A percentile compares a stretch with the other conserved stretches of the same genome.
These are phyloP conservation scores for Luvunga scandens DNA, from an alignment of 345 rosid species.

Conservation along the genomic window DNA sequence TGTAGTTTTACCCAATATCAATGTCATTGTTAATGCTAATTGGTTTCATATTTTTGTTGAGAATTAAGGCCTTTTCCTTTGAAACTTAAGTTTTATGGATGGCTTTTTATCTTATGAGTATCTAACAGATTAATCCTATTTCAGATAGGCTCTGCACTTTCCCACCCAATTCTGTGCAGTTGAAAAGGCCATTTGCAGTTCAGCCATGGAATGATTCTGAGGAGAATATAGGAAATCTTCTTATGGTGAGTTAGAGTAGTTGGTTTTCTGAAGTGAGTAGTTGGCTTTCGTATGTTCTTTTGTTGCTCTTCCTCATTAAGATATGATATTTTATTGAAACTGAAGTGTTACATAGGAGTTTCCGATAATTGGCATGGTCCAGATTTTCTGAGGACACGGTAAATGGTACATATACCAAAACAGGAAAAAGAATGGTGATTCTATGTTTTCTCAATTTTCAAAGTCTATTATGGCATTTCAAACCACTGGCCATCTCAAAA, in stretches of 20 bases:
- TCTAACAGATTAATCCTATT: slow-evolving; percentile 21
- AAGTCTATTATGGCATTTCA: background rate
- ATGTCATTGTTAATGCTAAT: background rate
- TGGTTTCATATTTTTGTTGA: background rate
- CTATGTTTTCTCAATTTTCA: background rate
- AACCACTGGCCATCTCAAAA: background rate
- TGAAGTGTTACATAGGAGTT: background rate
- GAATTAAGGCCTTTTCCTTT: background rate
- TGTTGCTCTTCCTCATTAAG: background rate
- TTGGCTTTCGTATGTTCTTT: background rate
- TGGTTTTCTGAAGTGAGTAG: background rate
- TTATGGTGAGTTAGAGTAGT: slow-evolving; percentile 64
- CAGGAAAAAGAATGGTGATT: background rate
- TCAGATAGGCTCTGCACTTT: slow-evolving; percentile 59
- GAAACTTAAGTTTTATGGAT: background rate
- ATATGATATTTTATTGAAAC: slow-evolving; percentile 4
- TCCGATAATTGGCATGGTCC: background rate
- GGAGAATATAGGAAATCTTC: slow-evolving; percentile 80
- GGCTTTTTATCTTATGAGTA: slow-evolving; percentile 9
- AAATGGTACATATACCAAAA: background rate
- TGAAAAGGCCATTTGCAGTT: slow-evolving; percentile 65
- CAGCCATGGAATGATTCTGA: slow-evolving; percentile 84
- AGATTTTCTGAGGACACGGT: background rate
- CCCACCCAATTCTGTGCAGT: slow-evolving; percentile 60
- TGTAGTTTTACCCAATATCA: background rate